Evolutionary conservation across 805 yeast genomes (phyloP).

Genomic region (Sugiyamaella qingdaonensis): DNA sequence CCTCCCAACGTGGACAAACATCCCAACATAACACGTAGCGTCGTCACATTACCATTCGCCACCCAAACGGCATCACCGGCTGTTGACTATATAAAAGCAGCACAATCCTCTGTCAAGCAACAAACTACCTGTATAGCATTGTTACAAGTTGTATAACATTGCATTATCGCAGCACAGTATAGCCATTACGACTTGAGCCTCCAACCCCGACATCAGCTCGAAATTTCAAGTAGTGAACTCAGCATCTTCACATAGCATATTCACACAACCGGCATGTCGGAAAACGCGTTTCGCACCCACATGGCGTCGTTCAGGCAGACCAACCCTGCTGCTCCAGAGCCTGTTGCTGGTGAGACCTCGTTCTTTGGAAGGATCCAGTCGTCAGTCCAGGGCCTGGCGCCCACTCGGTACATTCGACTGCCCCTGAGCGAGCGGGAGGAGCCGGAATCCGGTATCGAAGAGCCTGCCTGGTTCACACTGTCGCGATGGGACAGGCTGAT

Average conservation of each 20-base stretch:
- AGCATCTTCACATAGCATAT: not conserved
- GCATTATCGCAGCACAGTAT: no score
- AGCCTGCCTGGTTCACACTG: conserved; percentile 38
- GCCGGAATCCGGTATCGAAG: conserved; percentile 30
- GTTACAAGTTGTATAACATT: no score
- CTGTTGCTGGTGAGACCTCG: conserved; percentile 10
- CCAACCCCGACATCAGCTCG: no score
- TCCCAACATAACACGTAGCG: no score
- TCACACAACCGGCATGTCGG: conserved; percentile 14
- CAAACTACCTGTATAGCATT: no score
- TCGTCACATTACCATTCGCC: no score
- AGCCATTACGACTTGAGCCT: no score
- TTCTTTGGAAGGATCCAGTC: conserved; percentile 25
- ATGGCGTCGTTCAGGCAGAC: conserved; percentile 30
- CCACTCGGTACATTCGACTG: conserved; percentile 17
- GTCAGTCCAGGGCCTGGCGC: conserved; percentile 18
- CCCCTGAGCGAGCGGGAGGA: conserved; percentile 23
- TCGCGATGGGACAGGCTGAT: conserved; percentile 77
- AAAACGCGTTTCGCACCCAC: conserved; percentile 33
- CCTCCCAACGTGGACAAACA: no score
- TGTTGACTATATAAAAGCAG: no score
- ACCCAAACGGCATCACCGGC: no score
- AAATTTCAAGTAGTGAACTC: not conserved
- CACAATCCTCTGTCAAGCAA: no score
- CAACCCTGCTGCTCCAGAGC: conserved; percentile 17